Evolutionary conservation across 345 rosid genomes (phyloP), one percentile per base, ranked within the genome.

Genomic region (Dipteronia sinensis): DNA sequence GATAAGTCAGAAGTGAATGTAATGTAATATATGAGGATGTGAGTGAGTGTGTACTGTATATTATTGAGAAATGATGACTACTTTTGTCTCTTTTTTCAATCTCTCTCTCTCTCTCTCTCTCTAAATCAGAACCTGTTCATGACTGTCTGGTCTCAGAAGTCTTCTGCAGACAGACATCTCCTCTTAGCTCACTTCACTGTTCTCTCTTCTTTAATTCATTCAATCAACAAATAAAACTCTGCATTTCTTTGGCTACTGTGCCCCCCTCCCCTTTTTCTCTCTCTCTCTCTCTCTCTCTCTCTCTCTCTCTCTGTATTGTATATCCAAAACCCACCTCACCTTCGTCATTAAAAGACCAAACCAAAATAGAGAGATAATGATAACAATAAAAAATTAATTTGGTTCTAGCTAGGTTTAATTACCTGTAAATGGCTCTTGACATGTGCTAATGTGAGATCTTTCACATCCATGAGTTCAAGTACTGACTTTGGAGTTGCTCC

Each of bases 341-440:
- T 9, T 56, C 10, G 6, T 19, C 62, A 0, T 56, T 20, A n/a
- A 56, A 56, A 56, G 7, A 17, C 29, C 23, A 10, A 4, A 62
- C 27, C 19, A 63, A 74, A 69, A 73, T 59, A 71, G 46, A 74
- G 72, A 38, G 75, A 76, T 38, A 77, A 67, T 20, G 4, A 64
- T 67, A 49, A 12, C 34, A 77, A 68, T n/a, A 40, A 72, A 16
- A 34, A 2, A 9, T 1, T 8, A 34, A 44, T 38, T 20, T 67
- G 49, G 49, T 34, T 22, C 44, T 29, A 65, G 56, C n/a, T 16
- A 34, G 38, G 38, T 34, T 34, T 4, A 34, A 34, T 17, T 88
- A 91, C 97, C 97, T 93, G 97, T 84, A 93, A 88, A 87, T 93
- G 97, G 86, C 95, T 91, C 85, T 93, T 93, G 68, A 93, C 97